Conservation (phyloP, 805 yeast genomes). For the Debaryomyces maramus region DNA sequence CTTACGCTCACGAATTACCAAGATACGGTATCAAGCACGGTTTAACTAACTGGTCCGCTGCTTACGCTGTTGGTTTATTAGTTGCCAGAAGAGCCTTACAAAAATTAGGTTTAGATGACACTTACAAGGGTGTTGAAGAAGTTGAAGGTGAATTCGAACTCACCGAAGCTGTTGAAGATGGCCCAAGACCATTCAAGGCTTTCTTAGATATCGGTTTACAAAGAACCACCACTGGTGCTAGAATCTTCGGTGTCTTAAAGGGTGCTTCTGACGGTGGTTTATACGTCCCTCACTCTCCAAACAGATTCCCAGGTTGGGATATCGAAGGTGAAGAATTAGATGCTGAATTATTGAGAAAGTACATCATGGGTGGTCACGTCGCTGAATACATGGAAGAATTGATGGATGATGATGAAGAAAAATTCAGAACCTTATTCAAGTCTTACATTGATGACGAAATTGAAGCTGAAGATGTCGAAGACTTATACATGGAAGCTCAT, state of each 20-base stretch:
- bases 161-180: conserved; percentile 99
- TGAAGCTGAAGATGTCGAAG: conserved; percentile 96
- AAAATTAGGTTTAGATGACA: conserved; percentile 97
- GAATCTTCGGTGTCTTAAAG: conserved; percentile 98
- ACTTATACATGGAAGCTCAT: conserved; percentile 92
- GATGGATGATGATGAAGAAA: conserved; percentile 99
- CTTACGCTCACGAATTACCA: conserved; percentile 99
- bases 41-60: conserved; percentile 99
- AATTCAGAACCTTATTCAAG: conserved; percentile 94
- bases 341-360: conserved; percentile 94
- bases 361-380: conserved; percentile 99
- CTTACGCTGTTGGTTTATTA: conserved; percentile 97
- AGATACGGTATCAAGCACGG: conserved; percentile 96
- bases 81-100: conserved; percentile 98
- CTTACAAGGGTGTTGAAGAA: conserved; percentile 98
- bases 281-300: conserved; percentile 98
- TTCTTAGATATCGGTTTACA: conserved; percentile 98
- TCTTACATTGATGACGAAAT: conserved; percentile 95
- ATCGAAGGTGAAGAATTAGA: conserved; percentile 97
- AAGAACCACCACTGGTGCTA: conserved; percentile 99
- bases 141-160: conserved; percentile 98
- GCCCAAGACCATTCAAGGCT: conserved; percentile 99
- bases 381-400: conserved; percentile 99
- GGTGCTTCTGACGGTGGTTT: conserved; percentile 99
- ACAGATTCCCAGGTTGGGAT: conserved; percentile 99